These are phyloP conservation scores for Aphanomyces stellatus DNA, from an alignment of 352 stramenopile genomes.

Conservation along the genomic window DNA sequence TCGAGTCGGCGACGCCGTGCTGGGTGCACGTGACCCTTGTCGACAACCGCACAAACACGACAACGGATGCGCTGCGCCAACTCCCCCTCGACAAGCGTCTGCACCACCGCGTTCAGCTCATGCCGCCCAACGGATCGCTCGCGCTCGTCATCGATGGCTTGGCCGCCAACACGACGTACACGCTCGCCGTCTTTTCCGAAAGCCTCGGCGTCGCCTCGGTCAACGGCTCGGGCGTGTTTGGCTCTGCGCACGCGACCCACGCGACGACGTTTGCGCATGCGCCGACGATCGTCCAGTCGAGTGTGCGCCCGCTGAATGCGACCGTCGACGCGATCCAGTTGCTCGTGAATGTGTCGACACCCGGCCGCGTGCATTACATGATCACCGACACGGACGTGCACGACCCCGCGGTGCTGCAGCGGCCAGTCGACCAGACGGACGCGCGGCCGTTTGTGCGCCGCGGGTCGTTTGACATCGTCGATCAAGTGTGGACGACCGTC, in stretches of 20 bases:
- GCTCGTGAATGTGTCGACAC: slow-evolving; percentile 50
- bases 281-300: slow-evolving; percentile 52
- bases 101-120: too few species aligned
- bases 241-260: slow-evolving; percentile 25
- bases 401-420: slow-evolving; percentile 44
- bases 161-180: slow-evolving; percentile 29
- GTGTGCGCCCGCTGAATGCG: slow-evolving; percentile 30
- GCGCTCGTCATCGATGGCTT: neutral
- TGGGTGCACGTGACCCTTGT: slow-evolving; percentile 26
- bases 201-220: neutral
- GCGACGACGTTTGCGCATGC: slow-evolving; percentile 45
- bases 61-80: slow-evolving; percentile 14
- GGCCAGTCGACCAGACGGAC: neutral
- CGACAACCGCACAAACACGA: neutral
- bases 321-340: slow-evolving; percentile 48
- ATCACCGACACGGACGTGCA: slow-evolving; percentile 67
- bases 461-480: slow-evolving; percentile 33
- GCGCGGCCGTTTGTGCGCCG: slow-evolving; percentile 35
- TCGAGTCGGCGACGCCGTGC: slow-evolving; percentile 4
- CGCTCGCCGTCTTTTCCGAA: slow-evolving; percentile 41
- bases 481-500: slow-evolving; percentile 30
- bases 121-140: too few species aligned
- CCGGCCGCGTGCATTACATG: slow-evolving; percentile 63
- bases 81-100: too few species aligned
- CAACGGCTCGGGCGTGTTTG: slow-evolving; percentile 37